Evolutionary conservation across 148 eudicot genomes (phyloP).

Genomic region (Talinum fruticosum): DNA sequence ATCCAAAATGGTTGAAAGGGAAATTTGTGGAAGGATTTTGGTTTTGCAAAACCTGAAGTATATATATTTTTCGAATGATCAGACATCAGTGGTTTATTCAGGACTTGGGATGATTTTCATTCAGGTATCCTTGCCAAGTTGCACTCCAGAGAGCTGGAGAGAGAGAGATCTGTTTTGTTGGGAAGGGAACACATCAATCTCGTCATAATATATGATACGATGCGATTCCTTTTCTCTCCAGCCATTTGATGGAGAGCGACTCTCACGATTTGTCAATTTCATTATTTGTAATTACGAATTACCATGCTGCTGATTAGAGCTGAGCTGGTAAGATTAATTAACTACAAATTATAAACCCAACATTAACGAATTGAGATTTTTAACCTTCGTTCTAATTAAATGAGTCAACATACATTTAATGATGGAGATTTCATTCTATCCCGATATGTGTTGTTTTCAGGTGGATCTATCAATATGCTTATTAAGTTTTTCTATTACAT

Average conservation of each 20-base stretch:
- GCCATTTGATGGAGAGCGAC: neutral
- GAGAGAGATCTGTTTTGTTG: neutral
- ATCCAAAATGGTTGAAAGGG: neutral
- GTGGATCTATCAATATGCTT: no score
- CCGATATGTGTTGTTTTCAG: no score
- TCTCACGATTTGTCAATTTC: neutral
- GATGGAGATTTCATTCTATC: no score
- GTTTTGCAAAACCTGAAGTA: neutral
- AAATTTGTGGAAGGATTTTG: neutral
- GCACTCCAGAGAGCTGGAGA: neutral
- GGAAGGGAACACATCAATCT: neutral
- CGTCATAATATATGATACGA: neutral
- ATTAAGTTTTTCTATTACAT: no score
- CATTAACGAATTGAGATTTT: no score
- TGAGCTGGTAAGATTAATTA: no score
- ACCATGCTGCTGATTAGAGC: no score
- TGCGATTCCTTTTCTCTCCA: neutral
- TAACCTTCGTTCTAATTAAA: no score
- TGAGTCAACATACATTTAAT: no score
- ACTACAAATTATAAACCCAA: no score
- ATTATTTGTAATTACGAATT: neutral
- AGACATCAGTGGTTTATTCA: neutral
- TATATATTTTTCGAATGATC: neutral
- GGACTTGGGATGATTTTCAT: neutral
- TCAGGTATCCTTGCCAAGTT: neutral